Percentiles rank a stretch among this genome's conserved stretches.
These are phyloP conservation scores for Globisporangium carolinianum DNA, from an alignment of 352 stramenopile genomes.

Conservation along the genomic window DNA sequence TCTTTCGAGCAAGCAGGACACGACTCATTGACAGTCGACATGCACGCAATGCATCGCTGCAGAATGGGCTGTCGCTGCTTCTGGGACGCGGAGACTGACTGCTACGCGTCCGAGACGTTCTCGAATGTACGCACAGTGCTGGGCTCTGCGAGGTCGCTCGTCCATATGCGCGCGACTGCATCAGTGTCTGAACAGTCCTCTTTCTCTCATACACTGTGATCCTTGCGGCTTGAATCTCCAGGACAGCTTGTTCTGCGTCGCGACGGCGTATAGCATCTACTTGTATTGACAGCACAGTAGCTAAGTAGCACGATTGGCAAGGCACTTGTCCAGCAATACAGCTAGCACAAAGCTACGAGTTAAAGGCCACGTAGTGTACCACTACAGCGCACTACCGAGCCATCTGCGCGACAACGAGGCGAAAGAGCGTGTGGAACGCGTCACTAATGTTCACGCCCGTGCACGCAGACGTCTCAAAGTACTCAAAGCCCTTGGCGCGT, in stretches of 20 bases:
- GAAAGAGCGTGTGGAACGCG: constrained; percentile 80
- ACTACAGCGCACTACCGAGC: constrained; percentile 10
- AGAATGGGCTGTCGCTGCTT: constrained; percentile 89
- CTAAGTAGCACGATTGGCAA: neutral
- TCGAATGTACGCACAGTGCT: constrained; percentile 53
- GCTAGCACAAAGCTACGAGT: no score
- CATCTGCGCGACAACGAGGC: constrained; percentile 43
- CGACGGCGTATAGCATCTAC: constrained; percentile 85
- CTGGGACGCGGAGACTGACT: constrained; percentile 87
- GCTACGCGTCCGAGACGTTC: constrained; percentile 86
- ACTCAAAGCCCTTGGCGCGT: constrained; percentile 67
- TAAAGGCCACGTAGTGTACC: no score
- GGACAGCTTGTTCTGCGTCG: constrained; percentile 87
- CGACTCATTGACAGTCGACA: no score
- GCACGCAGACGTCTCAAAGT: constrained; percentile 91
- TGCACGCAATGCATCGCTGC: neutral
- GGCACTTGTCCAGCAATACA: no score
- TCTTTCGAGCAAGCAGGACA: no score
- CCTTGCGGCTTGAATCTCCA: constrained; percentile 14
- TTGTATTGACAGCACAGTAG: constrained; percentile 49
- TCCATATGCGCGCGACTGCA: no score
- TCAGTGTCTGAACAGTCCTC: neutral
- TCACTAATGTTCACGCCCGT: constrained; percentile 83
- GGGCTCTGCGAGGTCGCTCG: neutral
- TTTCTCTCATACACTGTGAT: neutral